A percentile compares a stretch with the other conserved stretches of the same genome.
phyloP scores from a whole-genome alignment of 129 eudicot species.

The Chrysanthemum seticuspe region DNA sequence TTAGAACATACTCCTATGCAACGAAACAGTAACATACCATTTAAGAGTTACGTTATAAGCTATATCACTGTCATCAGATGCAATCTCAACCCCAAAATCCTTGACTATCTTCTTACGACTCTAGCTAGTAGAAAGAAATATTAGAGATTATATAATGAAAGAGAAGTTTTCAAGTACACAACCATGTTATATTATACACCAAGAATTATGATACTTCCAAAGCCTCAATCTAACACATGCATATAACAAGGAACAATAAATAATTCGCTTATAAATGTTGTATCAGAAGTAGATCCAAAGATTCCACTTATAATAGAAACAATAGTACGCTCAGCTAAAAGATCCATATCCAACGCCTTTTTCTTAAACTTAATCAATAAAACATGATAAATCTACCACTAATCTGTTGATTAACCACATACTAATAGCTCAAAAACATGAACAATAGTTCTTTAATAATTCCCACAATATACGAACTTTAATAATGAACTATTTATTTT shows the following conservation, averaged over 20 bases:
- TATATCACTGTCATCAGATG: conserved; percentile 61
- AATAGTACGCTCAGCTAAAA: conserved; percentile 21
- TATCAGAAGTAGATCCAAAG: conserved; percentile 33
- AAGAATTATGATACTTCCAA: conserved; percentile 5
- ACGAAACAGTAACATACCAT: conserved; percentile 42
- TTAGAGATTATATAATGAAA: too few relatives aligned
- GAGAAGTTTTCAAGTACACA: neutral
- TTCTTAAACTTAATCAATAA: conserved; percentile 21
- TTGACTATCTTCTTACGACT: conserved; percentile 51
- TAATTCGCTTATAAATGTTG: conserved; percentile 9
- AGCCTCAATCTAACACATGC: conserved; percentile 16
- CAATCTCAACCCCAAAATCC: conserved; percentile 47
- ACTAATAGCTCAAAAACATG: conserved; percentile 13
- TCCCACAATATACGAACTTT: neutral
- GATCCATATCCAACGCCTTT: conserved; percentile 31
- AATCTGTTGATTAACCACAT: conserved; percentile 23
- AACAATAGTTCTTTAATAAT: conserved; percentile 12
- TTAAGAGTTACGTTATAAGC: conserved; percentile 64
- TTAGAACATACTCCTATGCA: too few relatives aligned
- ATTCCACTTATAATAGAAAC: conserved; percentile 35
- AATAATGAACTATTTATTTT: too few relatives aligned
- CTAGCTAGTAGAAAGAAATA: neutral
- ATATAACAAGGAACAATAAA: conserved; percentile 3
- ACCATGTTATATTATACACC: conserved; percentile 10
- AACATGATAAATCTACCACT: conserved; percentile 21